Base-by-base conservation (phyloP, 2,329 filamentous ascomycete genomes). In the Penicillium sp. region DNA sequence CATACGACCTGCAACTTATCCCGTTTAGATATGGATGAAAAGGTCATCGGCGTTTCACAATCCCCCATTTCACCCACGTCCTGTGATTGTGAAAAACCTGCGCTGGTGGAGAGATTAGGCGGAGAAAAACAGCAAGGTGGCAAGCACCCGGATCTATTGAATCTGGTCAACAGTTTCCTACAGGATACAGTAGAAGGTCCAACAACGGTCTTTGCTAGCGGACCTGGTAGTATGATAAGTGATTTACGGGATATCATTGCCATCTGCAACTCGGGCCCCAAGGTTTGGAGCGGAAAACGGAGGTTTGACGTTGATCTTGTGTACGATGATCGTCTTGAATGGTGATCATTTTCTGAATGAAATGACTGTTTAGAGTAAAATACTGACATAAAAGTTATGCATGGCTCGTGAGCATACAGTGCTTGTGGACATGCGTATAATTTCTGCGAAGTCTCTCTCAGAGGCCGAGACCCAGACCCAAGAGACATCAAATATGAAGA, bases 201-300 rank as follows among this genome's bases (percentile, higher is more conserved):
- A 13, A 85, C 83, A 0, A 76, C 78, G 0, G 83, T 89, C 0
- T 80, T 85, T 66, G 85, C 81, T 0, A 88, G 85, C 63, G 86
- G 86, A 0, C 86, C 86, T 1, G 78, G 79, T 0, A 76, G 79
- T 1, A 86, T 89, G 82, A 80, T 87, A 6, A 78, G 76, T n/a
- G 84, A 86, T 53, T 64, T 88, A 56, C 75, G 86, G 26, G 70
- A 60, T 4, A 80, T 80, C 1, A 83, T 88, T 4, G 84, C 85
- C 1, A 65, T 63, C 8, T 79, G 77, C 42, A 88, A 87, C 69
- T 78, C 78, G 8, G 81, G 78, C 0, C 62, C 67, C 0, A 80
- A 76, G 61, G 84, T 88, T 10, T 87, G 84, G 85, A 81, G 71
- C 53, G 84, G 85, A 0, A 77, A 87, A 23, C 81, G 82, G 64